phyloP scores from a whole-genome alignment of 345 rosid species.

The Eucalyptus globulus region DNA sequence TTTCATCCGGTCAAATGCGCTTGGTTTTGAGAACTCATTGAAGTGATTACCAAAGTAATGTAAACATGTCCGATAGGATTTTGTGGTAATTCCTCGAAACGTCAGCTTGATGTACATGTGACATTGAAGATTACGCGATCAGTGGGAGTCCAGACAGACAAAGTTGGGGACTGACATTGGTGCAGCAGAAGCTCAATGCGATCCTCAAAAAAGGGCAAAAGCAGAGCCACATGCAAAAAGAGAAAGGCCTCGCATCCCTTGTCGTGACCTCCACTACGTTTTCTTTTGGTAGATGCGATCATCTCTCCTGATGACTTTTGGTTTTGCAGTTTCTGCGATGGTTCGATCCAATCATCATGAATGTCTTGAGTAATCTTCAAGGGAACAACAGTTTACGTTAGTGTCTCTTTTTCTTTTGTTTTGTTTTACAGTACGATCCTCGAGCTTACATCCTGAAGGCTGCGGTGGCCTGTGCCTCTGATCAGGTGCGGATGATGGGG shows the following conservation, averaged over 20 bases:
- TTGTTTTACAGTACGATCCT: neutral
- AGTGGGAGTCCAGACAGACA: neutral
- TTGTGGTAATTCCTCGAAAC: neutral
- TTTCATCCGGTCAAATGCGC: neutral
- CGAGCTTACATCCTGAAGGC: neutral
- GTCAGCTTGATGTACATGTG: neutral
- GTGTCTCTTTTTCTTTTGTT: neutral
- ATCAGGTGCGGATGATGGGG: neutral
- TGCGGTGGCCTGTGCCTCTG: neutral
- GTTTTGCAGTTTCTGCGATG: neutral
- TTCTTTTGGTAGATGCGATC: neutral
- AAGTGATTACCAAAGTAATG: neutral
- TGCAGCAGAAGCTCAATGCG: neutral
- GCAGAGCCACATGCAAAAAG: neutral
- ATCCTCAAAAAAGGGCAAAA: neutral
- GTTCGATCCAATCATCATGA: neutral
- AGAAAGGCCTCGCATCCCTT: neutral
- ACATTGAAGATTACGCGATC: neutral
- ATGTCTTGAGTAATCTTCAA: neutral
- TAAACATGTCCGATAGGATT: neutral
- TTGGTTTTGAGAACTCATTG: neutral
- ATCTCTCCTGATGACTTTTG: neutral
- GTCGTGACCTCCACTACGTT: neutral
- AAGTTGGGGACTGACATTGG: neutral
- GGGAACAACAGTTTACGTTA: neutral